Percentiles rank a stretch among this genome's conserved stretches.
Evolutionary conservation across 768 basidiomycete species (phyloP).

Genomic region (Kondoa subrosea): DNA sequence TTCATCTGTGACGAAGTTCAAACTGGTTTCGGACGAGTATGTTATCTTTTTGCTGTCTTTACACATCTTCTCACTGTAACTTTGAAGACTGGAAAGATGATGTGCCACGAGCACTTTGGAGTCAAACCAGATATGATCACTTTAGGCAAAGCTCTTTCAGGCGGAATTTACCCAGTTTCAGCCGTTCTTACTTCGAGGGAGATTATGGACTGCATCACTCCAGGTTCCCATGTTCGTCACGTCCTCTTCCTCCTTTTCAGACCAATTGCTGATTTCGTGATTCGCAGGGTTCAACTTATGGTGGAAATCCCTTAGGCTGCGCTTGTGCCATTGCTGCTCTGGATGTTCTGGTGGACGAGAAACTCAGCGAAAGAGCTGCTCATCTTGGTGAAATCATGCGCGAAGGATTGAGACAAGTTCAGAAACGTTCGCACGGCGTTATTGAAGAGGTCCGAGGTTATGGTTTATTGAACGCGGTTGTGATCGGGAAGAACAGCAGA

Average conservation of each 20-base stretch:
- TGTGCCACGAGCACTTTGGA: slow-evolving; percentile 59
- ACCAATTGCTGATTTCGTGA: background rate
- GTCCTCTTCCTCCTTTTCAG: slow-evolving; percentile 64
- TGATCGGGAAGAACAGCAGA: slow-evolving; percentile 70
- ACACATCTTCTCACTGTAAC: background rate
- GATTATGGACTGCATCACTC: slow-evolving; percentile 85
- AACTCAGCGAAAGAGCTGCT: slow-evolving; percentile 62
- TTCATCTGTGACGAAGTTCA: slow-evolving; percentile 97
- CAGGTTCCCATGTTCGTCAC: slow-evolving; percentile 83
- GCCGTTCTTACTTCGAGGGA: slow-evolving; percentile 78
- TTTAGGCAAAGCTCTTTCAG: slow-evolving; percentile 90
- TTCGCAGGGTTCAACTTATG: background rate
- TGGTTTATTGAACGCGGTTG: slow-evolving; percentile 80
- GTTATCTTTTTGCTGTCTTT: slow-evolving; percentile 49
- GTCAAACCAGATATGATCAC: slow-evolving; percentile 81
- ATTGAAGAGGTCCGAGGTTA: slow-evolving; percentile 33
- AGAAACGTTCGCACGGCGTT: slow-evolving; percentile 10
- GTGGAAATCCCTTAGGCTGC: slow-evolving; percentile 50
- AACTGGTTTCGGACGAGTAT: slow-evolving; percentile 83
- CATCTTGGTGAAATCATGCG: slow-evolving; percentile 69
- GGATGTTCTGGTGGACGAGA: slow-evolving; percentile 74
- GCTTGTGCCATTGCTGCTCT: slow-evolving; percentile 91
- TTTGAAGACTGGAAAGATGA: slow-evolving; percentile 37
- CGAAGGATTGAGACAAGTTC: slow-evolving; percentile 34
- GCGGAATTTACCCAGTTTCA: slow-evolving; percentile 94